These are phyloP conservation scores for Solanum megistacrolobum DNA, from an alignment of 257 asterid species.

Conservation along the genomic window DNA sequence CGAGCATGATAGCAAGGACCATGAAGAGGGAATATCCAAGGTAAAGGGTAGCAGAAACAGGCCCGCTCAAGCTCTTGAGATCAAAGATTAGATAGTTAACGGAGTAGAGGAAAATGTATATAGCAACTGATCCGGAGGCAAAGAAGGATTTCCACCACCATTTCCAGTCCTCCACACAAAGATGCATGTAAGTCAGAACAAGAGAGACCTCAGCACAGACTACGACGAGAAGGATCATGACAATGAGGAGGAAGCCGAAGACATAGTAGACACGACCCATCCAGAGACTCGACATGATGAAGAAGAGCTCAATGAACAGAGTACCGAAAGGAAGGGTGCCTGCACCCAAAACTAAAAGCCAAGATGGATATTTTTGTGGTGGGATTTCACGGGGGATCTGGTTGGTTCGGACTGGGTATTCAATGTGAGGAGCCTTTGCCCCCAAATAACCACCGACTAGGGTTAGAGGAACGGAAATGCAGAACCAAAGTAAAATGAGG, in stretches of 20 bases:
- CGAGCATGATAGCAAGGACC: slow-evolving; percentile 79
- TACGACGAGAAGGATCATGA: slow-evolving; percentile 52
- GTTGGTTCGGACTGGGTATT: slow-evolving; percentile 71
- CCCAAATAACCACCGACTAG: slow-evolving; percentile 72
- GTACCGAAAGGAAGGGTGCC: slow-evolving; percentile 96
- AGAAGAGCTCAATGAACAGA: slow-evolving; percentile 88
- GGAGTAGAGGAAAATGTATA: slow-evolving; percentile 68
- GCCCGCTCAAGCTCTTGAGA: slow-evolving; percentile 77
- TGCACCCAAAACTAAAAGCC: slow-evolving; percentile 85
- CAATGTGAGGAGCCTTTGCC: slow-evolving; percentile 69
- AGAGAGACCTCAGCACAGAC: slow-evolving; percentile 91
- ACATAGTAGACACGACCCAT: slow-evolving; percentile 88
- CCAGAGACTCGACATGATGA: slow-evolving; percentile 89
- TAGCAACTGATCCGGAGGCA: slow-evolving; percentile 78
- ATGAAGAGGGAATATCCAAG: slow-evolving; percentile 77
- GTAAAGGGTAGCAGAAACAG: slow-evolving; percentile 79
- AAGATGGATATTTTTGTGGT: slow-evolving; percentile 71
- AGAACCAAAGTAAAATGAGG: slow-evolving; percentile 73
- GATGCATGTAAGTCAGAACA: slow-evolving; percentile 86
- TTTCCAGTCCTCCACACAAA: slow-evolving; percentile 83
- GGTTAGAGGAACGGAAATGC: slow-evolving; percentile 81
- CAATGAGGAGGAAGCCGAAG: slow-evolving; percentile 68
- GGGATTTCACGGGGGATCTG: slow-evolving; percentile 92
- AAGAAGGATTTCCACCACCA: slow-evolving; percentile 99
- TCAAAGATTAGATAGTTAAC: slow-evolving; percentile 61